Evolutionary conservation across 305 asterid species (phyloP).

Genomic region (Fraxinus albicans): DNA sequence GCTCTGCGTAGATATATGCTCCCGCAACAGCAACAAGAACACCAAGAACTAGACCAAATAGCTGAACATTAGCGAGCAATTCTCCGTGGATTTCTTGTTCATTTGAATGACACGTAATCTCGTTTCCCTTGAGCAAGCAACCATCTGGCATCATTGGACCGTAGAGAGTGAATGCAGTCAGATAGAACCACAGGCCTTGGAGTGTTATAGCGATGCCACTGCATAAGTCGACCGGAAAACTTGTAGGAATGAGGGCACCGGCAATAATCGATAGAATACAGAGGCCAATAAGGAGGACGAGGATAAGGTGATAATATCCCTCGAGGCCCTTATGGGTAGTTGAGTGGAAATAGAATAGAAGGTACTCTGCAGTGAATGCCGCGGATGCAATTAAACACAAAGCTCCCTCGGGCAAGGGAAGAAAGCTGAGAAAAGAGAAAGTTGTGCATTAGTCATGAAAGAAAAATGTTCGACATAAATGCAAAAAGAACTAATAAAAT

Average conservation of each 20-base stretch:
- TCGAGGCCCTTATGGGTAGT: constrained; percentile 95
- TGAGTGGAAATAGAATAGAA: constrained; percentile 87
- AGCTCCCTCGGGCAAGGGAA: constrained; percentile 83
- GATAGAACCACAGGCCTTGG: constrained; percentile 99
- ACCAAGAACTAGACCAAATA: constrained; percentile 53
- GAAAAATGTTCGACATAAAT: background rate
- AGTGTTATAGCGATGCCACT: constrained; percentile 72
- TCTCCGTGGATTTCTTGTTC: constrained; percentile 65
- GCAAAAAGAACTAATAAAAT: background rate
- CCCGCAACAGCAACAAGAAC: constrained; percentile 56
- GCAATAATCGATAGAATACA: constrained; percentile 63
- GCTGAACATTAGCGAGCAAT: constrained; percentile 76
- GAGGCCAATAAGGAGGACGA: constrained; percentile 79
- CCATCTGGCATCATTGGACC: constrained; percentile 96
- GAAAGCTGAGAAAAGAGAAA: constrained; percentile 47
- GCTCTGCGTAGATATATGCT: constrained; percentile 54
- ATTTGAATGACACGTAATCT: constrained; percentile 49
- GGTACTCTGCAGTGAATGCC: constrained; percentile 92
- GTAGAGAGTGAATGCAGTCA: constrained; percentile 90
- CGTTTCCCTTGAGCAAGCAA: constrained; percentile 56
- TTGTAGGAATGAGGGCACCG: constrained; percentile 79
- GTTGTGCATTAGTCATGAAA: background rate
- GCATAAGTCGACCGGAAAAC: constrained; percentile 74
- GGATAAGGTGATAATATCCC: constrained; percentile 91
- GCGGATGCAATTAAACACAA: constrained; percentile 68